Evolutionary conservation across 2,329 filamentous ascomycete genomes (phyloP), one percentile per base, ranked within the genome.

Genomic region (Hypoxylon sp.): DNA sequence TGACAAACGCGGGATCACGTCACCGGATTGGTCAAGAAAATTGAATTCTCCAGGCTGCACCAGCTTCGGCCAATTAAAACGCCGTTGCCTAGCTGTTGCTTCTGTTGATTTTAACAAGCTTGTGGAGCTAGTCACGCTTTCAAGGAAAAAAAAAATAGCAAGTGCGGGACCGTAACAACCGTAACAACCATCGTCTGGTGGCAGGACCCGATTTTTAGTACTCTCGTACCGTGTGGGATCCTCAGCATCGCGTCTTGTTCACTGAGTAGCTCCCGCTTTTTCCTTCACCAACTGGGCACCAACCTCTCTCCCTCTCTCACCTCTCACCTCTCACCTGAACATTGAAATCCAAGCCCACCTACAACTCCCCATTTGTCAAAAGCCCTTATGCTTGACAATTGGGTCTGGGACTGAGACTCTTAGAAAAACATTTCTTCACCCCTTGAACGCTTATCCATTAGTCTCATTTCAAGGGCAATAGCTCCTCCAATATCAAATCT

Each of bases 41-140:
- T 23, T 21, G 13, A 53, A 68, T 67, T 67, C 63, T 56, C 43
- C 28, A 25, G 51, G 55, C 34, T 38, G 57, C 53, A 34, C 51
- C 48, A 60, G n/a, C 23, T 21, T 17, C 2, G 41, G 13, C 85
- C 84, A 87, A 86, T 86, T 60, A 78, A 23, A 72, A 41, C 3
- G 13, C 74, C 76, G 88, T 90, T 90, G 87, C 86, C 73, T 78
- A 72, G 85, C 78, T 75, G 86, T 88, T 87, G 84, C 82, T 76
- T 78, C 71, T 87, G 83, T 87, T 87, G 82, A 86, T 68, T 59
- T 5, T 72, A 75, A 73, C 74, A 67, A 68, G 68, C 59, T 21
- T 60, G 74, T 77, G 75, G 74, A 70, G 63, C 66, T 62, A 56
- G 58, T 65, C 60, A 69, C 70, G 76, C 74, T 73, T 72, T 72